Conservation (phyloP, 75 land plant genomes). For the Pinus albicaulis region DNA sequence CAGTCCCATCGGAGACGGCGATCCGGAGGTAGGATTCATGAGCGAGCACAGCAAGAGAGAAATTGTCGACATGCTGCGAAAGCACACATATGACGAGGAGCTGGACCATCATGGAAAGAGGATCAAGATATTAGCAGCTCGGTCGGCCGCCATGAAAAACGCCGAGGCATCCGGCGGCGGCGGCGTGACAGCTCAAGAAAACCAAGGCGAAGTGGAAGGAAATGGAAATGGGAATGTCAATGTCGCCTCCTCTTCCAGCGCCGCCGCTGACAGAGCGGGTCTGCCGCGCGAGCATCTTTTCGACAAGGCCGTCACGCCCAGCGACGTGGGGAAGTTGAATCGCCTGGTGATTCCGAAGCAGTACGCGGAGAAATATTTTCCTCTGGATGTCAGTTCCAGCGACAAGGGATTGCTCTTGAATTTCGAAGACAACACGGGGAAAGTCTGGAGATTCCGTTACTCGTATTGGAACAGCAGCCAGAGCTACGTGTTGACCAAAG, state of each 20-base stretch:
- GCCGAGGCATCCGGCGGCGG: too few relatives aligned
- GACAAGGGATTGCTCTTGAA: slow-evolving; percentile 27
- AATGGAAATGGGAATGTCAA: neutral
- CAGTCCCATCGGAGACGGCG: slow-evolving; percentile 17
- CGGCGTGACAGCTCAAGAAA: too few relatives aligned
- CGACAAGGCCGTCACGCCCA: slow-evolving; percentile 24
- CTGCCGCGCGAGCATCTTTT: slow-evolving; percentile 15
- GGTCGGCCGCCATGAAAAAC: too few relatives aligned
- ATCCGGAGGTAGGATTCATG: slow-evolving; percentile 43
- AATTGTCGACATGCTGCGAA: slow-evolving; percentile 56
- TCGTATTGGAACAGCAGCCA: slow-evolving; percentile 89
- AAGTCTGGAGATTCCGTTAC: slow-evolving; percentile 64
- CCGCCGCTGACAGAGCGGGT: neutral
- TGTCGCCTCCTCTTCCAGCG: neutral
- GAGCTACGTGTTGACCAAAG: slow-evolving; percentile 74
- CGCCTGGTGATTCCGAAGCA: slow-evolving; percentile 31
- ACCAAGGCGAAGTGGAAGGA: too few relatives aligned
- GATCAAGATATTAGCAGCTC: neutral
- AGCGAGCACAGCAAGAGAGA: slow-evolving; percentile 27
- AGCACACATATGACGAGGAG: slow-evolving; percentile 54
- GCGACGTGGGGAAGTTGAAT: slow-evolving; percentile 25
- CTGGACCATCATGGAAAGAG: slow-evolving; percentile 15
- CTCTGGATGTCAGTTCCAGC: neutral
- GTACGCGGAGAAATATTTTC: slow-evolving; percentile 24
- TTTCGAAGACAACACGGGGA: slow-evolving; percentile 45